Conservation (phyloP, 257 asterid species). For the Solanum paucissectum region DNA sequence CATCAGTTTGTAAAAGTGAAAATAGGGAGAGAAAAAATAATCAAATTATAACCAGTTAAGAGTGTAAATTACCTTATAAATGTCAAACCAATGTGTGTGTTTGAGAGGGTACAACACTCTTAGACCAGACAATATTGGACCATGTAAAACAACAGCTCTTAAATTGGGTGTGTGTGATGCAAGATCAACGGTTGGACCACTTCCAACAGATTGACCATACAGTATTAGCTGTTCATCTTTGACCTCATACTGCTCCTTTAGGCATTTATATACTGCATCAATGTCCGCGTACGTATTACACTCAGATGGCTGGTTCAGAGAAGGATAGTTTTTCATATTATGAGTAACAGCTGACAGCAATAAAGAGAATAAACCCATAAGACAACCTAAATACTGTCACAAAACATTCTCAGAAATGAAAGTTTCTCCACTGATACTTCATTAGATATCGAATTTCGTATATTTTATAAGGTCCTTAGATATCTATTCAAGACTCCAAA, state of each 20-base stretch:
- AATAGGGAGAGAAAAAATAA: not conserved
- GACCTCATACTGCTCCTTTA: conserved; percentile 83
- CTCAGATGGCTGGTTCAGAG: conserved; percentile 92
- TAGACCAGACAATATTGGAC: conserved; percentile 93
- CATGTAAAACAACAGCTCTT: conserved; percentile 93
- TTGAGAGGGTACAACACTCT: conserved; percentile 94
- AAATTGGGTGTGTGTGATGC: conserved; percentile 74
- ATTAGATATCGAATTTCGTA: not conserved
- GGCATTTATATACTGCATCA: conserved; percentile 95
- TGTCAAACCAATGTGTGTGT: conserved; percentile 92
- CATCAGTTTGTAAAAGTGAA: not conserved
- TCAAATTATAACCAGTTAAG: not conserved
- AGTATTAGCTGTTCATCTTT: conserved; percentile 86
- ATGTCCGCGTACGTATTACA: conserved; percentile 94
- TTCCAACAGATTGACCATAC: conserved; percentile 97
- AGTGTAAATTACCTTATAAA: conserved; percentile 61
- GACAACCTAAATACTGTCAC: not conserved
- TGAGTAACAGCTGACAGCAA: not conserved
- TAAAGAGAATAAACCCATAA: not conserved
- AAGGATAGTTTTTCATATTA: conserved; percentile 10
- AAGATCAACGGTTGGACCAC: conserved; percentile 95
- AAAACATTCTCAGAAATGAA: not conserved
- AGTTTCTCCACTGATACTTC: not conserved
- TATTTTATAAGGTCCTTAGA: not conserved
- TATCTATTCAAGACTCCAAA: not conserved